These are phyloP conservation scores for Plasmodium fragile DNA, from an alignment of 169 alveolate genomes.

Conservation along the genomic window DNA sequence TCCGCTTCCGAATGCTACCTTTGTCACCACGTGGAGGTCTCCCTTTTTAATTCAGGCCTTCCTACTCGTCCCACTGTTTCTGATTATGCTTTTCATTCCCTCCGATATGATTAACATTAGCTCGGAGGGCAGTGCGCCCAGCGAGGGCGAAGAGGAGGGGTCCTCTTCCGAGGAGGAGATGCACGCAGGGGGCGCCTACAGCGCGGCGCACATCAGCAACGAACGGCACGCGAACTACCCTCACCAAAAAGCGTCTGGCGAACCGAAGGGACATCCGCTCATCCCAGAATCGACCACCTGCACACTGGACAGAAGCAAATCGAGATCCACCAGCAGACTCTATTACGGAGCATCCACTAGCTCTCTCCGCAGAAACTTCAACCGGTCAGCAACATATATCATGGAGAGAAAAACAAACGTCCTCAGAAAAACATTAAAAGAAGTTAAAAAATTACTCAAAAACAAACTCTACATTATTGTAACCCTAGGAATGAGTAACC, in stretches of 20 bases:
- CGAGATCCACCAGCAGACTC: not conserved
- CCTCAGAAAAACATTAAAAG: constrained; percentile 50
- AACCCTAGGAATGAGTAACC: constrained; percentile 85
- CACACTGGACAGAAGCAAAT: not conserved
- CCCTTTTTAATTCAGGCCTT: constrained; percentile 73
- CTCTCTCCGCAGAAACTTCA: constrained; percentile 1
- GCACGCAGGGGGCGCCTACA: not conserved
- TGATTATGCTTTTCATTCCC: constrained; percentile 60
- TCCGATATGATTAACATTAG: constrained; percentile 56
- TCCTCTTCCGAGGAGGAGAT: not conserved
- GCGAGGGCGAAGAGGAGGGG: not conserved
- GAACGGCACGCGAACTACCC: not conserved
- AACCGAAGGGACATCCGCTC: not conserved
- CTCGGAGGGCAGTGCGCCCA: not conserved
- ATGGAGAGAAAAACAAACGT: constrained; percentile 72
- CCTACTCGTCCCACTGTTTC: constrained; percentile 29
- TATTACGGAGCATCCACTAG: constrained; percentile 8
- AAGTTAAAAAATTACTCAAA: constrained; percentile 79
- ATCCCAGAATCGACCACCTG: not conserved
- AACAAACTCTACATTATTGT: constrained; percentile 80
- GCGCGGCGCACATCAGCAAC: not conserved
- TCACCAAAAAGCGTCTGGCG: not conserved
- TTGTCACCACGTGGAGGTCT: constrained; percentile 70
- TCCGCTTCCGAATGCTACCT: not conserved
- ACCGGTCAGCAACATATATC: constrained; percentile 54